phyloP scores from a whole-genome alignment of 345 rosid genomes.

The Rhizophora mangle region DNA sequence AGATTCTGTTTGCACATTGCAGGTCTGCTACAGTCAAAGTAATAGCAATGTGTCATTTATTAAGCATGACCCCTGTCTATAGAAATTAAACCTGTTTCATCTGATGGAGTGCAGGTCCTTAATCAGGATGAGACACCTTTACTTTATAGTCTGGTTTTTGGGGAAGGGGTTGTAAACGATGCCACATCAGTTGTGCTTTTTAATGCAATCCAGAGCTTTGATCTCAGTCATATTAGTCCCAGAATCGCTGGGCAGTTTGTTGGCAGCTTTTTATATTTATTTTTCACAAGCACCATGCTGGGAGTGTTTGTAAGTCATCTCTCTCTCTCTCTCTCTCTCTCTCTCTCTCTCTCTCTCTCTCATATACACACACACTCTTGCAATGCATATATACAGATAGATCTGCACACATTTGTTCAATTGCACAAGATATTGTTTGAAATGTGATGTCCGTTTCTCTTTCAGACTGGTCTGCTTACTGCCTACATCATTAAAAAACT shows the following conservation, averaged over 20 bases:
- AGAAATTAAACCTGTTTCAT: conserved; percentile 15
- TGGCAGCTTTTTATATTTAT: conserved; percentile 74
- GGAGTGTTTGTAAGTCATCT: conserved; percentile 66
- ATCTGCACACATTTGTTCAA: neutral
- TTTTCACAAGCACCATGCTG: conserved; percentile 77
- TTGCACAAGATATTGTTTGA: neutral
- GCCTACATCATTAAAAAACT: conserved; percentile 87
- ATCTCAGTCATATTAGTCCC: conserved; percentile 57
- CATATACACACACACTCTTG: no score
- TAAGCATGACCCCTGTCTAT: neutral
- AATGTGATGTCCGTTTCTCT: conserved; percentile 19
- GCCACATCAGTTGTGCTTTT: conserved; percentile 98
- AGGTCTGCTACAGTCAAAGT: conserved; percentile 44
- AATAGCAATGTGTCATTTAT: neutral
- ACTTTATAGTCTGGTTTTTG: conserved; percentile 95
- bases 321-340: conserved; percentile 20
- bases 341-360: neutral
- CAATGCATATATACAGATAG: no score
- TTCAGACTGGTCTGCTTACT: conserved; percentile 84
- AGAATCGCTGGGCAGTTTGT: conserved; percentile 59
- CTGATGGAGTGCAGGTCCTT: conserved; percentile 59
- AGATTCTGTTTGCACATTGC: conserved; percentile 99
- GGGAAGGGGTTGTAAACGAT: conserved; percentile 99
- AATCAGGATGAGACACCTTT: conserved; percentile 98
- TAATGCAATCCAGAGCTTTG: conserved; percentile 97